Percentiles rank a stretch among this genome's conserved stretches.
Conservation (phyloP, 768 basidiomycete genomes). For the Rhizopogon vulgaris region DNA sequence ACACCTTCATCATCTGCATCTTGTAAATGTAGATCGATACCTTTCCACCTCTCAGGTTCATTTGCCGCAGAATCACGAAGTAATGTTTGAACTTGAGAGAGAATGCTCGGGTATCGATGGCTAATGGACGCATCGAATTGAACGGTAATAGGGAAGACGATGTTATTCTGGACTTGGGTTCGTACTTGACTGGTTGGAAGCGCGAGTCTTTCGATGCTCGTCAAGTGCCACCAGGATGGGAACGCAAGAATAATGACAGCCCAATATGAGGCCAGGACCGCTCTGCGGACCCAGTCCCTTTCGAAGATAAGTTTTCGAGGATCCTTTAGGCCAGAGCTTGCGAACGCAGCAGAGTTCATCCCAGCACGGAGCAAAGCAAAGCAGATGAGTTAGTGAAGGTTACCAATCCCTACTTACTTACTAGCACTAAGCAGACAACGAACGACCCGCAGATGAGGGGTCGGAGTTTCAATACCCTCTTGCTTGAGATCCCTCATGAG, state of each 20-base stretch:
- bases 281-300: conserved; percentile 40
- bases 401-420: too few relatives aligned
- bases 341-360: conserved; percentile 15
- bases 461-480: conserved; percentile 27
- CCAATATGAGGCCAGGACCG: conserved; percentile 76
- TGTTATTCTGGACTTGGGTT: conserved; percentile 39
- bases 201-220: conserved; percentile 78
- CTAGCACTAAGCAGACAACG: background rate
- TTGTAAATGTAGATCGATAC: conserved; percentile 33
- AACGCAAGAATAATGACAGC: conserved; percentile 65
- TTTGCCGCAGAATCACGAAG: conserved; percentile 12
- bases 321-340: conserved; percentile 28
- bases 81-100: conserved; percentile 25
- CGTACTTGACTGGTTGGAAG: conserved; percentile 60
- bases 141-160: conserved; percentile 39
- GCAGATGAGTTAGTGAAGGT: background rate
- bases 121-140: conserved; percentile 29
- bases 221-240: conserved; percentile 93
- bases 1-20: conserved; percentile 27
- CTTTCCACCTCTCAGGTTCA: conserved; percentile 33
- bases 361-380: background rate
- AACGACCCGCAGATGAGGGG: conserved; percentile 4
- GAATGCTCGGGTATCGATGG: background rate
- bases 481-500: conserved; percentile 8
- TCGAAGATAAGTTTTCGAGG: conserved; percentile 52